Evolutionary conservation across 2,329 filamentous ascomycete genomes (phyloP).

Genomic region (Botrytis galanthina): DNA sequence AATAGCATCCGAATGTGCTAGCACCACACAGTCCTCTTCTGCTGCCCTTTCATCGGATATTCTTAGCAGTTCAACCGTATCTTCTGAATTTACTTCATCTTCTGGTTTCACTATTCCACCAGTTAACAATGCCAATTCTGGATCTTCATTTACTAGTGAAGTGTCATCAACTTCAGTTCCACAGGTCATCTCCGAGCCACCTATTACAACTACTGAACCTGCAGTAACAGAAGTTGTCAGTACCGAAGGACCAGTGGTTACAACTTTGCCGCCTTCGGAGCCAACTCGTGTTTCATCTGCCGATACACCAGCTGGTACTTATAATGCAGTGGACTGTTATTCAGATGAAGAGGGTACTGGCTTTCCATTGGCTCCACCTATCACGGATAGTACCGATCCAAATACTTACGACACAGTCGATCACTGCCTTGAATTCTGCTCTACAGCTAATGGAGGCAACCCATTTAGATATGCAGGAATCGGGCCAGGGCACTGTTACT

Average conservation of each 20-base stretch:
- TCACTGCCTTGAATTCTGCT: constrained; percentile 1
- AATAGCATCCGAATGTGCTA: constrained; percentile 6
- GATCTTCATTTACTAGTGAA: not conserved
- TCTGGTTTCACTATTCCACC: not conserved
- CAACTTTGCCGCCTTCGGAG: not conserved
- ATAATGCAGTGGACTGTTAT: constrained; percentile 1
- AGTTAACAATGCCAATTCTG: not conserved
- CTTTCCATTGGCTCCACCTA: constrained; percentile 1
- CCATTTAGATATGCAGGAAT: constrained; percentile 10
- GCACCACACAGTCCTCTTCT: constrained; percentile 6
- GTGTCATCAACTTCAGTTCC: not conserved
- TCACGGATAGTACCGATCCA: constrained; percentile 4
- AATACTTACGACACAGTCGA: not conserved
- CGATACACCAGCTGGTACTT: constrained; percentile 2
- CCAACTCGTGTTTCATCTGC: constrained; percentile 8
- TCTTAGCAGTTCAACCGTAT: not conserved
- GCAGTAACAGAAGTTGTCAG: not conserved
- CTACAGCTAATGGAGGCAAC: not conserved
- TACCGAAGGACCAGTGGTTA: not conserved
- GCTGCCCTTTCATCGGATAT: not conserved
- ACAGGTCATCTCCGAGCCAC: not conserved
- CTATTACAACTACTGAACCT: not conserved
- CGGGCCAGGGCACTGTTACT: constrained; percentile 15
- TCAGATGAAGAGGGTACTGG: constrained; percentile 3
- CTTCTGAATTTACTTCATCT: constrained; percentile 7